Base-by-base conservation (phyloP, 768 basidiomycete species). In the Trametes cubensis region DNA sequence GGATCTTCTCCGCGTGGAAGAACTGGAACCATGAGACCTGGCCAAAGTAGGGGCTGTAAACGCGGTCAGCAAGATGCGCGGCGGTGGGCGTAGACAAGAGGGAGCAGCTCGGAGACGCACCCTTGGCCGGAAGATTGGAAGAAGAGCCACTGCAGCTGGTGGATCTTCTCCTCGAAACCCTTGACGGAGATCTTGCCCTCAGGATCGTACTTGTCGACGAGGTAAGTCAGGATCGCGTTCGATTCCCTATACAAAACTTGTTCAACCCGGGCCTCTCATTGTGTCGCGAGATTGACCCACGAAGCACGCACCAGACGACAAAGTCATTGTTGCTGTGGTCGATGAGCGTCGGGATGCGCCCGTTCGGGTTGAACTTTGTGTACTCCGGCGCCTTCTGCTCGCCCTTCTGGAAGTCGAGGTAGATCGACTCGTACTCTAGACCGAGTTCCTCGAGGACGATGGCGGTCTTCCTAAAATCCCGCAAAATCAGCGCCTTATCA, bases 351-450 rank as follows among this genome's bases (percentile, higher is more conserved):
- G 75, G 74, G 52, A 76, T 75, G 20, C 74, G 70, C 6, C 74
- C 73, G 58, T 71, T 71, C 23, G 69, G 69, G 61, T 72, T 72
- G 54, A 62, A 54, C 67, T 68, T 64, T 11, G 52, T 34, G 57
- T 63, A 57, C 50, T 60, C 59, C 4, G 80, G 69, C 0, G 69
- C 4, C 69, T 84, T 87, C 30, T 85, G 82, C 65, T 80, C 77
- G 11, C 63, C 65, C 49, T 78, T 78, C 46, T 45, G 2, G 64
- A 72, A 69, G 60, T 71, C 67, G 58, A 71, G 65, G 63, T 67
- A 67, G 44, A 69, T 46, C 30, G 65, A 42, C 60, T 71, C 67
- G 63, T 73, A 73, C 14, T 60, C 65, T n/a, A 73, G 58, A 17
- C 70, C 71, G 42, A 73, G 71, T 59, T 70, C 70, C 23, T 66